Percentiles rank a stretch among this genome's conserved stretches.
Conservation (phyloP, 148 eudicot species). For the Chenopodium berlandieri region DNA sequence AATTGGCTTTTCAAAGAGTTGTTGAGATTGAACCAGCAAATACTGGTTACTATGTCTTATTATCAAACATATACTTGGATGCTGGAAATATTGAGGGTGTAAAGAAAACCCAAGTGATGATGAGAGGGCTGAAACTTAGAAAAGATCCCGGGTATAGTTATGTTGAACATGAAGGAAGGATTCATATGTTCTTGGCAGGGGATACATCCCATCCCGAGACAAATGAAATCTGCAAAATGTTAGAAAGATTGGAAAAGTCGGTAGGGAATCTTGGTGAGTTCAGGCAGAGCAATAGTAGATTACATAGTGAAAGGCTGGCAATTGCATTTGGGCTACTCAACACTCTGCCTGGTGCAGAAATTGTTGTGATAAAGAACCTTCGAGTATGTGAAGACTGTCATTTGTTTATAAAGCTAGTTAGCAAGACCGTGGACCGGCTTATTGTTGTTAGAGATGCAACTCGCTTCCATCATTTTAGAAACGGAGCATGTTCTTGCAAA, state of each 20-base stretch:
- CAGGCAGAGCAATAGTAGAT: constrained; percentile 29
- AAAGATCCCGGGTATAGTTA: constrained; percentile 79
- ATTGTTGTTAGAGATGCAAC: constrained; percentile 75
- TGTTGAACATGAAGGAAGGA: constrained; percentile 53
- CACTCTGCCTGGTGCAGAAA: constrained; percentile 38
- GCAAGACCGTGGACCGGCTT: constrained; percentile 51
- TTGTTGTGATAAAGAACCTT: constrained; percentile 76
- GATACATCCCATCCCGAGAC: constrained; percentile 61
- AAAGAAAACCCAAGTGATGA: constrained; percentile 50
- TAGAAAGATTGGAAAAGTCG: constrained; percentile 46
- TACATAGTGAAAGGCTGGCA: constrained; percentile 78
- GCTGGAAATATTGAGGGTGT: constrained; percentile 41
- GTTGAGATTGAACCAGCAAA: constrained; percentile 65
- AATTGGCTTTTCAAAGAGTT: constrained; percentile 51
- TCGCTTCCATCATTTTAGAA: constrained; percentile 73
- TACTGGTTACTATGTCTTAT: constrained; percentile 62
- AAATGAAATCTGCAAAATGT: constrained; percentile 48
- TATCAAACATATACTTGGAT: constrained; percentile 63
- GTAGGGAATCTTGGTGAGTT: constrained; percentile 25
- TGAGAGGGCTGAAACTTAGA: constrained; percentile 56
- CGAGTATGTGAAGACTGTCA: constrained; percentile 81
- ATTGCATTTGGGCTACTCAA: constrained; percentile 62
- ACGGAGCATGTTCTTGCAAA: constrained; percentile 72
- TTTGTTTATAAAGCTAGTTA: constrained; percentile 57
- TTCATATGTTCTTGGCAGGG: constrained; percentile 68